phyloP scores from a whole-genome alignment of 2,329 filamentous ascomycete genomes.

The Exophiala bonariae region DNA sequence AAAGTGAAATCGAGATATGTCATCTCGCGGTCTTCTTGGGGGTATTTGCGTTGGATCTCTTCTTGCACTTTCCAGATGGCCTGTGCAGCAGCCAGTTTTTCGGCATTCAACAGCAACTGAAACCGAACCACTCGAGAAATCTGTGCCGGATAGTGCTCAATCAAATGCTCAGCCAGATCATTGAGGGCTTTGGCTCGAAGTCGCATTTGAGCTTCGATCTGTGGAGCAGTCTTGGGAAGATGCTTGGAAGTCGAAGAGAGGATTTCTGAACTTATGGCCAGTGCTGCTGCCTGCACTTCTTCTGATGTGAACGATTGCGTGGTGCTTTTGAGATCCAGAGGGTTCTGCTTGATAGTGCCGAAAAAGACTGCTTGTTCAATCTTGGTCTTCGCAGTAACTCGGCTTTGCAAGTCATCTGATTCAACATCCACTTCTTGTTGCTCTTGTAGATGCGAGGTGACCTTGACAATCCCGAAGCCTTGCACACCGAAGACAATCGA shows the following conservation, averaged over 20 bases:
- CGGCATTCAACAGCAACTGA: constrained; percentile 82
- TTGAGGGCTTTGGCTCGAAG: constrained; percentile 71
- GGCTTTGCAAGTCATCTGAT: constrained; percentile 34
- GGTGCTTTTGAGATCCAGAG: constrained; percentile 77
- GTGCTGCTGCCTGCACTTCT: constrained; percentile 74
- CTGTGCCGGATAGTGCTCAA: constrained; percentile 61
- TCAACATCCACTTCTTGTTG: constrained; percentile 47
- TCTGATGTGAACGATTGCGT: constrained; percentile 65
- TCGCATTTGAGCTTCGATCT: constrained; percentile 77
- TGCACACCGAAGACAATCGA: constrained; percentile 57
- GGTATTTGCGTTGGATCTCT: constrained; percentile 60
- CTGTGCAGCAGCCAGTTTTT: constrained; percentile 80
- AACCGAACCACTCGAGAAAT: constrained; percentile 71
- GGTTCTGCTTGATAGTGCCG: constrained; percentile 76
- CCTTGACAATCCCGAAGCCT: constrained; percentile 58
- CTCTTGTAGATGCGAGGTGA: constrained; percentile 34
- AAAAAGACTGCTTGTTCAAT: constrained; percentile 95
- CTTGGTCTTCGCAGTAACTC: constrained; percentile 80
- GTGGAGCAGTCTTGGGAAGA: constrained; percentile 70
- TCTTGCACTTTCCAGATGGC: constrained; percentile 82
- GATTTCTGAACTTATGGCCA: constrained; percentile 78
- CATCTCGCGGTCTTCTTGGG: constrained; percentile 59
- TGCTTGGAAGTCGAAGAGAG: constrained; percentile 74
- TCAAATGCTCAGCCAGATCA: constrained; percentile 71
- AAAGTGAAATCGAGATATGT: constrained; percentile 74